phyloP scores from a whole-genome alignment of 2,329 filamentous ascomycete species.

The Plectosphaerella plurivora region DNA sequence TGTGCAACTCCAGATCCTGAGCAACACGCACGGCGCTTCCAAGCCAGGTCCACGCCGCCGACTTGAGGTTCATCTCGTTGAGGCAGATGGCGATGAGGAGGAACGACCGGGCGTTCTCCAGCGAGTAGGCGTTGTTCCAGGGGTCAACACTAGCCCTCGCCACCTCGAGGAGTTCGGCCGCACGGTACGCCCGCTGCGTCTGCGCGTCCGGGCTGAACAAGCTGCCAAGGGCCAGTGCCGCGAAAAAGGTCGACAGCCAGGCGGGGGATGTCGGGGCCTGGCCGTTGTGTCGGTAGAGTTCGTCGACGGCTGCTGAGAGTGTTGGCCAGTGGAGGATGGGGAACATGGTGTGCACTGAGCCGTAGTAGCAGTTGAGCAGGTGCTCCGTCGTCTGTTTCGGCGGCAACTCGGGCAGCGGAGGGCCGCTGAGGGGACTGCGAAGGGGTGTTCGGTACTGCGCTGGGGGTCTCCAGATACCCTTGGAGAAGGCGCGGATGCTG shows the following conservation, averaged over 20 bases:
- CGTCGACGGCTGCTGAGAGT: slow-evolving; percentile 72
- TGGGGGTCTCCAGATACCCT: slow-evolving; percentile 76
- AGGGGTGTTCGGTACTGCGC: slow-evolving; percentile 57
- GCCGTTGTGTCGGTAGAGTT: slow-evolving; percentile 64
- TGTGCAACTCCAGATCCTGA: slow-evolving; percentile 79
- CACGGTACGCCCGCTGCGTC: slow-evolving; percentile 45
- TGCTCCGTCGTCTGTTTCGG: slow-evolving; percentile 65
- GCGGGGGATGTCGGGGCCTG: slow-evolving; percentile 58
- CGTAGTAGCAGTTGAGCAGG: slow-evolving; percentile 71
- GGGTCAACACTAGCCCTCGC: slow-evolving; percentile 69
- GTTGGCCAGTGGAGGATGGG: slow-evolving; percentile 87
- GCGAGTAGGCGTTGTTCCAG: slow-evolving; percentile 72
- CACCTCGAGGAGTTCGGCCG: slow-evolving; percentile 65
- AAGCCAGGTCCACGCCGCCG: slow-evolving; percentile 81
- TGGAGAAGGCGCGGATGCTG: slow-evolving; percentile 69
- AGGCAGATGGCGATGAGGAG: slow-evolving; percentile 75
- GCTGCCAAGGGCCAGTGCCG: slow-evolving; percentile 76
- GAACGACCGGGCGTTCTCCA: slow-evolving; percentile 70
- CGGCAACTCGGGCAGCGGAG: slow-evolving; percentile 62
- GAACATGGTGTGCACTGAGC: slow-evolving; percentile 72
- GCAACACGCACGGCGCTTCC: slow-evolving; percentile 74
- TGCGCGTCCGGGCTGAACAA: slow-evolving; percentile 62
- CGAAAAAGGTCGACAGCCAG: slow-evolving; percentile 78
- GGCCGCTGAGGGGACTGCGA: slow-evolving; percentile 17
- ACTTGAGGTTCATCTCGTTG: slow-evolving; percentile 80